phyloP scores from a whole-genome alignment of 2,329 filamentous ascomycete genomes.

The Pseudogymnoascus sp. region DNA sequence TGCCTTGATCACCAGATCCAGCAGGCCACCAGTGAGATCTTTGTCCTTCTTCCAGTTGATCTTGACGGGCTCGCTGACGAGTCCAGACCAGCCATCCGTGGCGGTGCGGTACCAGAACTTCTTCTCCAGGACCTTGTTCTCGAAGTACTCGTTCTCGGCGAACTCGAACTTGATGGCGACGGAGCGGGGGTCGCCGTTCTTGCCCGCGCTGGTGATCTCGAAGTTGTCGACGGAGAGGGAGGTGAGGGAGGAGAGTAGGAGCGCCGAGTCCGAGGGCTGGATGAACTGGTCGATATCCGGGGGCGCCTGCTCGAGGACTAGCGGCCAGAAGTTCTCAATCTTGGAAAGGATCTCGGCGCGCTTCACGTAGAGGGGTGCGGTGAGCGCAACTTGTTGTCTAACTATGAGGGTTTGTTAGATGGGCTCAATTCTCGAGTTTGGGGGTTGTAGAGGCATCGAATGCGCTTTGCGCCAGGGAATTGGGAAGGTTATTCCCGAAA shows the following conservation, averaged over 20 bases:
- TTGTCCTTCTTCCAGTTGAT: slow-evolving; percentile 82
- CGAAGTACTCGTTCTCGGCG: slow-evolving; percentile 71
- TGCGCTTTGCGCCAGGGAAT: neutral
- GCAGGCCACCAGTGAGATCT: slow-evolving; percentile 74
- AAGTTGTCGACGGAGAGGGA: slow-evolving; percentile 69
- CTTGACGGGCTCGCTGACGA: slow-evolving; percentile 81
- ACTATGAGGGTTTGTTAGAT: slow-evolving; percentile 39
- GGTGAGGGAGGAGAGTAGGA: slow-evolving; percentile 61
- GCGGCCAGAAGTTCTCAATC: slow-evolving; percentile 89
- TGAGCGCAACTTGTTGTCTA: slow-evolving; percentile 61
- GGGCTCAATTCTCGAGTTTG: neutral
- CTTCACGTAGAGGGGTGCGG: slow-evolving; percentile 64
- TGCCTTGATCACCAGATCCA: slow-evolving; percentile 62
- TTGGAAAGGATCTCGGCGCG: slow-evolving; percentile 60
- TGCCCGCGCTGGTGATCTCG: slow-evolving; percentile 54
- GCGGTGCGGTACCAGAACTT: slow-evolving; percentile 77
- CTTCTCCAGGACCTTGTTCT: slow-evolving; percentile 73
- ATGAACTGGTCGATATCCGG: slow-evolving; percentile 83
- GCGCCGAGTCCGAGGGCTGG: slow-evolving; percentile 65
- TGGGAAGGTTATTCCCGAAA: neutral
- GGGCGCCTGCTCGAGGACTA: slow-evolving; percentile 82
- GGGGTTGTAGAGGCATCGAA: neutral
- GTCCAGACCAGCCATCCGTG: slow-evolving; percentile 59
- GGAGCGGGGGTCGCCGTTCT: slow-evolving; percentile 68
- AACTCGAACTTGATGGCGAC: slow-evolving; percentile 73